Base-by-base conservation (phyloP, 352 stramenopile species). In the Pythium folliculosum region DNA sequence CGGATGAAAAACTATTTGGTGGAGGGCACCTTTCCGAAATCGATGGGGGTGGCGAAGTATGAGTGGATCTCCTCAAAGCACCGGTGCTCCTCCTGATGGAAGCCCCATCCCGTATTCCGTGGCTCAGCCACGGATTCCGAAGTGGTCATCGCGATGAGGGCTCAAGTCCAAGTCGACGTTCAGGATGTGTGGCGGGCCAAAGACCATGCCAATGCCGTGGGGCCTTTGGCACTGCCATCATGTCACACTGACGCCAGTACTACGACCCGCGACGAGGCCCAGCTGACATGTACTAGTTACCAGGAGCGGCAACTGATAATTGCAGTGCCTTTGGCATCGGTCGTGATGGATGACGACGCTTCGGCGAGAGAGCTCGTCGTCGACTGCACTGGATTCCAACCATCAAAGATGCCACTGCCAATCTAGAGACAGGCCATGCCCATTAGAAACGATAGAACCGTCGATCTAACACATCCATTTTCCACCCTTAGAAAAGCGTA, bases 321-420 rank as follows among this genome's bases (percentile, higher is more conserved):
- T n/a, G n/a, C n/a, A n/a, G n/a, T n/a, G n/a, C n/a, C n/a, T n/a
- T n/a, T n/a, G n/a, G n/a, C n/a, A n/a, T n/a, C n/a, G n/a, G n/a
- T n/a, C n/a, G n/a, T n/a, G 21, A 38, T 56, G 45, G 4, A 47
- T 65, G 45, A 60, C 48, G 60, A 58, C 47, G 22, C 12, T 30
- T 10, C 5, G 14, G n/a, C 27, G 58, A 40, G 5, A 40, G 48
- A 65, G 47, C 45, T 65, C 19, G 59, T 65, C 47, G 59, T 43
- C n/a, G 16, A n/a, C 23, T 54, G 45, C 43, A 51, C 57, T 54
- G 45, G 25, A 43, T 45, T 64, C 45, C 45, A 65, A 57, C 23
- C 60, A 61, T 67, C 60, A 67, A 67, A 44, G 60, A 67, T 67
- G 60, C 40, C 52, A 37, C 57, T 64, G 57, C 57, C 57, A 65